Evolutionary conservation across 345 rosid genomes (phyloP), one percentile per base, ranked within the genome.

Genomic region (Dimocarpus longan): DNA sequence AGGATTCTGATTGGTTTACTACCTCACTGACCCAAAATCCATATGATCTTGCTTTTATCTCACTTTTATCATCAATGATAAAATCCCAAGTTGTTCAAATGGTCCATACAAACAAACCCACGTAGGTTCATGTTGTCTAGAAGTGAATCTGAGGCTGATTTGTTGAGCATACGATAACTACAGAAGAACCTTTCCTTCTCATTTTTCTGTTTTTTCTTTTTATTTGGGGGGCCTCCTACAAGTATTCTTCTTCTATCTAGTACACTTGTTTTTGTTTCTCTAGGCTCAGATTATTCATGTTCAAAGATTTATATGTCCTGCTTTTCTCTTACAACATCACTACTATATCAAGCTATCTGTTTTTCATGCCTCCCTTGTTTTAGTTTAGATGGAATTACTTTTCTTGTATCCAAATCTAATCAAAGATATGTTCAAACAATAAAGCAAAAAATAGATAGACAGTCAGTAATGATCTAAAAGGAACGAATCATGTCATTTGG

Each of bases 61-160:
- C 15, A 19, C 28, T 60, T 60, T 60, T 60, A 60, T 60, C 28
- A n/a, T 60, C 5, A 21, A 60, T 42, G 52, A 68, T 11, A 68
- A 68, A 57, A 57, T 43, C 19, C 32, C 70, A 79, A 70, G 72
- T 79, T 82, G 77, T 60, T 75, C 60, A 69, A 66, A 64, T 46
- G 52, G 68, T 68, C 86, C 88, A 85, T 59, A 64, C 86, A 85
- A 85, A 80, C 88, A 85, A 76, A 65, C 52, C 79, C 88, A 83
- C 79, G 90, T 84, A 80, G 84, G 67, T 52, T 85, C 88, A 83
- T 81, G 84, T 68, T 76, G 74, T 79, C 81, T 66, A 43, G 59
- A 79, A 81, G 39, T 85, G 85, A 87, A 83, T 87, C 90, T 70
- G 24, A 74, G 62, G 71, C 32, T 79, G 79, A 72, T 79, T 48